Evolutionary conservation across 2,329 filamentous ascomycete genomes (phyloP).

Genomic region (Pestalotiopsis sp.): DNA sequence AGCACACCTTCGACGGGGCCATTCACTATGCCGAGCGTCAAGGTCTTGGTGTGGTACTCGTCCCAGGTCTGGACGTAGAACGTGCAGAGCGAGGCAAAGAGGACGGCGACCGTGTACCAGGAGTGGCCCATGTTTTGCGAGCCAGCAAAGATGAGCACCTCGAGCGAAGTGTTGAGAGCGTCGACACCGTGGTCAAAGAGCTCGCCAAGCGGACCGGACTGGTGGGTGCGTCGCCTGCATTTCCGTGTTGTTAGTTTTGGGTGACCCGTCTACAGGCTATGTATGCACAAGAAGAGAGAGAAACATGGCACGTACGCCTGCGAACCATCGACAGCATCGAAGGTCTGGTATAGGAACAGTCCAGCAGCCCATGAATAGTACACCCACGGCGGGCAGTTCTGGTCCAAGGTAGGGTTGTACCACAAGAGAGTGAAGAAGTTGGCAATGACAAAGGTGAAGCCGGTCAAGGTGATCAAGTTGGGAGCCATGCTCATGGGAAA

Average conservation of each 20-base stretch:
- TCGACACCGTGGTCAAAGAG: conserved; percentile 98
- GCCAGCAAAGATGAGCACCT: conserved; percentile 87
- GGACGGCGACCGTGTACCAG: conserved; percentile 81
- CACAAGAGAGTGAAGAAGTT: conserved; percentile 93
- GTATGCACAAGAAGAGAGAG: conserved; percentile 1
- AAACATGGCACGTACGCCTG: conserved; percentile 70
- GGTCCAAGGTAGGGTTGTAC: conserved; percentile 93
- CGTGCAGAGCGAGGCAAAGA: conserved; percentile 87
- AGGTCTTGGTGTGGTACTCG: conserved; percentile 95
- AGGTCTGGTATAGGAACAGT: conserved; percentile 95
- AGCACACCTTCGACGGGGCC: conserved; percentile 95
- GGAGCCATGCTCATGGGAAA: conserved; percentile 96
- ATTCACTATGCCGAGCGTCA: conserved; percentile 89
- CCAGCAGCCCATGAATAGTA: conserved; percentile 91
- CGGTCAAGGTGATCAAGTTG: conserved; percentile 84
- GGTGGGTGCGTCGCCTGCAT: conserved; percentile 76
- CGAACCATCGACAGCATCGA: conserved; percentile 93
- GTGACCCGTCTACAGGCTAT: background rate
- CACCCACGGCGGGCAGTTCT: conserved; percentile 93
- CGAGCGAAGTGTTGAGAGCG: conserved; percentile 93
- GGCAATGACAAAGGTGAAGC: conserved; percentile 84
- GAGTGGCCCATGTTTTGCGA: conserved; percentile 92
- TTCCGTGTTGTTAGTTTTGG: conserved; percentile 11
- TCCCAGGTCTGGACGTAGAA: conserved; percentile 99
- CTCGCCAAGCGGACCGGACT: conserved; percentile 92